phyloP scores from a whole-genome alignment of 768 basidiomycete species.

The Thelephora ganbajun region DNA sequence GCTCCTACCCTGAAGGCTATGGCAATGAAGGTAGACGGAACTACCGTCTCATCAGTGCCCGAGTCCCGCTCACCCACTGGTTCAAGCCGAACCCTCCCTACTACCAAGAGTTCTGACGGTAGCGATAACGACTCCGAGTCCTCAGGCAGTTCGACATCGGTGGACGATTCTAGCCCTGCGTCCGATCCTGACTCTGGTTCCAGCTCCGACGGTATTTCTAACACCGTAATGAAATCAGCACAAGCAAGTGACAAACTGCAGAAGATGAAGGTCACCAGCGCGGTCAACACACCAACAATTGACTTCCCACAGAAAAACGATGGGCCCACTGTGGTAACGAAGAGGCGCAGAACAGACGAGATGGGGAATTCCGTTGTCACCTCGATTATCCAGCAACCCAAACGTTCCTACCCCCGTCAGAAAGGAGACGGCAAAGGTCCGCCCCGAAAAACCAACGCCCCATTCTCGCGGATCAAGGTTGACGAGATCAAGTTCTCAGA shows the following conservation, averaged over 20 bases:
- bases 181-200: constrained; percentile 15
- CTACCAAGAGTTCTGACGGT: constrained; percentile 1
- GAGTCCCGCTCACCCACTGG: neutral
- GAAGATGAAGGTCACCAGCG: constrained; percentile 10
- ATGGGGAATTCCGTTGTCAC: constrained; percentile 36
- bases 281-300: no score
- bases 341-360: constrained; percentile 47
- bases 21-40: constrained; percentile 1
- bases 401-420: neutral
- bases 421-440: constrained; percentile 13
- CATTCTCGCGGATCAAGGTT: constrained; percentile 71
- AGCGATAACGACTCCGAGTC: constrained; percentile 2
- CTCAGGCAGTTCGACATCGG: constrained; percentile 1
- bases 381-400: constrained; percentile 17
- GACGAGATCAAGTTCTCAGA: constrained; percentile 38
- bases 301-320: neutral
- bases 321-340: constrained; percentile 23
- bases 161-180: constrained; percentile 10
- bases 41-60: neutral
- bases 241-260: constrained; percentile 14
- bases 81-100: neutral
- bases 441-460: constrained; percentile 32
- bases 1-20: constrained; percentile 1
- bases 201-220: constrained; percentile 17
- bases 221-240: constrained; percentile 10